Percentiles rank a stretch among this genome's conserved stretches.
These are phyloP conservation scores for Scheffersomyces coipomensis DNA, from an alignment of 805 yeast species.

Conservation along the genomic window DNA sequence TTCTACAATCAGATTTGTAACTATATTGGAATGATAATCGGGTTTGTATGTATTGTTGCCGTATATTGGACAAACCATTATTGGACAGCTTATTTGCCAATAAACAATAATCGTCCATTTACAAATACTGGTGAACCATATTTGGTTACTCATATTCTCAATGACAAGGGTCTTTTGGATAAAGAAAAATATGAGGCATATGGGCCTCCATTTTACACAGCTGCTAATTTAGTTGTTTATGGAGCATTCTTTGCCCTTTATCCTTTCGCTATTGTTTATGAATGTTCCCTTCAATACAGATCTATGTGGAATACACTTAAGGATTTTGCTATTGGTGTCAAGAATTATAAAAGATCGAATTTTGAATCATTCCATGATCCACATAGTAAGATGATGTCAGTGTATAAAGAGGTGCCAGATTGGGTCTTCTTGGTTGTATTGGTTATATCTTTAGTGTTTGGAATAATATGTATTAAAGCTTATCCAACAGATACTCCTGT, in stretches of 20 bases:
- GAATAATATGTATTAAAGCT: slow-evolving; percentile 25
- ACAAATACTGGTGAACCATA: slow-evolving; percentile 49
- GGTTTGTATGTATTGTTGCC: slow-evolving; percentile 17
- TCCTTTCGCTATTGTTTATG: slow-evolving; percentile 20
- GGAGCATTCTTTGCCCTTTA: slow-evolving; percentile 27
- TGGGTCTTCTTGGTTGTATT: slow-evolving; percentile 26
- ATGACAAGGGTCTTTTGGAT: slow-evolving; percentile 28
- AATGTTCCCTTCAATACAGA: slow-evolving; percentile 7
- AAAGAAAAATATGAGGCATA: slow-evolving; percentile 16
- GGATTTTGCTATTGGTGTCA: slow-evolving; percentile 7
- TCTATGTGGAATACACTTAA: slow-evolving; percentile 12
- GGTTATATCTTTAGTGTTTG: slow-evolving; percentile 26
- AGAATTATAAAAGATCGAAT: slow-evolving; percentile 9
- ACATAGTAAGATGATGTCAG: slow-evolving; percentile 27
- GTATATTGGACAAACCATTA: slow-evolving; percentile 18
- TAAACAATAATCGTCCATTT: slow-evolving; percentile 44
- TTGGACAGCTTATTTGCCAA: slow-evolving; percentile 27
- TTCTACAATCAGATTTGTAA: slow-evolving; percentile 22
- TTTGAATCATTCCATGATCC: slow-evolving; percentile 21
- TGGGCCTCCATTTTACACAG: slow-evolving; percentile 31
- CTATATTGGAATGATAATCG: slow-evolving; percentile 16
- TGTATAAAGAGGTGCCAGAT: slow-evolving; percentile 36
- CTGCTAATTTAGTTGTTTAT: slow-evolving; percentile 24
- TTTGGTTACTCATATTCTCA: slow-evolving; percentile 41
- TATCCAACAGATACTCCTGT: slow-evolving; percentile 52